Conservation (phyloP, 2,329 filamentous ascomycete genomes). For the Teratosphaeria gauchensis region DNA sequence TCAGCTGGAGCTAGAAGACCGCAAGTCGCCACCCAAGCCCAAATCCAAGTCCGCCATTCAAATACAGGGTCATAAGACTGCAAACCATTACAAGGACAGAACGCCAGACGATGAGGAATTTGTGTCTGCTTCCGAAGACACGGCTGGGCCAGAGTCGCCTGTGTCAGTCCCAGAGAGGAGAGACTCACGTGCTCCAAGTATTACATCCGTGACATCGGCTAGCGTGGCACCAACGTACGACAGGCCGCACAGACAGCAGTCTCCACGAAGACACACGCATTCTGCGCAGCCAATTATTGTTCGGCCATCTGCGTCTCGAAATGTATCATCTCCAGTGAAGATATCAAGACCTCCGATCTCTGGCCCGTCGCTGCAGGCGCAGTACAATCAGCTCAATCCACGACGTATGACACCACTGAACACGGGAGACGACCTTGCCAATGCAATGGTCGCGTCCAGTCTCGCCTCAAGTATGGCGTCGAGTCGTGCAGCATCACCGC, state of each 20-base stretch:
- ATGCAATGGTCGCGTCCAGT: constrained; percentile 66
- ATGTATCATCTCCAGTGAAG: constrained; percentile 9
- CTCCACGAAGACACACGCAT: background rate
- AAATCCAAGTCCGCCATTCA: background rate
- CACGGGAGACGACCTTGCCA: constrained; percentile 56
- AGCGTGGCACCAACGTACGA: background rate
- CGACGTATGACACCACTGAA: constrained; percentile 37
- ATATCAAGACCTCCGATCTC: constrained; percentile 15
- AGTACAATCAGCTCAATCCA: constrained; percentile 25
- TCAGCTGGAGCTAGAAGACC: constrained; percentile 17
- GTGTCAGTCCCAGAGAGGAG: background rate
- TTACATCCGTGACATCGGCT: background rate
- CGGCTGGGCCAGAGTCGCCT: constrained; percentile 2
- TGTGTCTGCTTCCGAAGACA: constrained; percentile 14
- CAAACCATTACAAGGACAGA: background rate
- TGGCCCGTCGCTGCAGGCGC: constrained; percentile 20
- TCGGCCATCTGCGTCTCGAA: constrained; percentile 3
- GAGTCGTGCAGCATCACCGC: constrained; percentile 25
- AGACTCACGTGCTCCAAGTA: constrained; percentile 2
- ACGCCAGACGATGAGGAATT: constrained; percentile 9
- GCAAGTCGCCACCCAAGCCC: constrained; percentile 2
- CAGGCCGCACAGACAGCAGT: background rate
- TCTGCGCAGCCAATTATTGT: background rate
- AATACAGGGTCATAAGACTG: constrained; percentile 2
- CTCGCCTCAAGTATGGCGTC: constrained; percentile 40